Base-by-base conservation (phyloP, 192 early-diverging fungal genomes). In the Linderina pennispora region DNA sequence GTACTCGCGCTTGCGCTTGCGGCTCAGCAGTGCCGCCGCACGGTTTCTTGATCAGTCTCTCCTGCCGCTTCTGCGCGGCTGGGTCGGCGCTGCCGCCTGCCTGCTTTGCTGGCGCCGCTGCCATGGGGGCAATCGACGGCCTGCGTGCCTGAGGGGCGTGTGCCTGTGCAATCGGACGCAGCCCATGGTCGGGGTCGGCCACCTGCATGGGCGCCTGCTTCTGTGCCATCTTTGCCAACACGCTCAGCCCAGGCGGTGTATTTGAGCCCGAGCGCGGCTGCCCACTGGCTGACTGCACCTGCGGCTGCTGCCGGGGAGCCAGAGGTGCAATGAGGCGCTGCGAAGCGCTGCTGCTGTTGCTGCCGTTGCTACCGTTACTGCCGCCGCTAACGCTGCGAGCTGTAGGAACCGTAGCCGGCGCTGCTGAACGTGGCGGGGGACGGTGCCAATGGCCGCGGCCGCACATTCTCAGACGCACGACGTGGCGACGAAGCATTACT, bases 11-110 rank as follows among this genome's bases (percentile, higher is more conserved):
- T 96, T 93, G 36, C 91, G 80, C 69, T 91, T 92, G 26, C 93
- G 80, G 11, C 86, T 89, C 43, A 88, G 60, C 24, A 91, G 65
- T 9, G 93, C 93, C 0, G 89, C 88, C 3, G 87, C 90, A 10
- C 93, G 82, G 65, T 96, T n/a, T 96, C 74, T 92, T 93, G 42
- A 96, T 90, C 48, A 96, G 58, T 23, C 93, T 75, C 48, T 90
- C 86, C 52, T 90, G 86, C 19, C 86, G 77, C 62, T 94, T 96
- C 23, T 78, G 63, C 21, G 70, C 67, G 1, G 62, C 58, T 0
- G 75, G 19, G 3, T 62, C 60, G 15, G 38, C 52, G n/a, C 6
- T 8, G 38, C 38, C 8, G 5, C 6, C 6, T 8, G 28, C 28
- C 5, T 8, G 28, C 28, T 31, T 5, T 8, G 28, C 28, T 5